Base-by-base conservation (phyloP, 352 stramenopile genomes). In the Pythium insidiosum region DNA sequence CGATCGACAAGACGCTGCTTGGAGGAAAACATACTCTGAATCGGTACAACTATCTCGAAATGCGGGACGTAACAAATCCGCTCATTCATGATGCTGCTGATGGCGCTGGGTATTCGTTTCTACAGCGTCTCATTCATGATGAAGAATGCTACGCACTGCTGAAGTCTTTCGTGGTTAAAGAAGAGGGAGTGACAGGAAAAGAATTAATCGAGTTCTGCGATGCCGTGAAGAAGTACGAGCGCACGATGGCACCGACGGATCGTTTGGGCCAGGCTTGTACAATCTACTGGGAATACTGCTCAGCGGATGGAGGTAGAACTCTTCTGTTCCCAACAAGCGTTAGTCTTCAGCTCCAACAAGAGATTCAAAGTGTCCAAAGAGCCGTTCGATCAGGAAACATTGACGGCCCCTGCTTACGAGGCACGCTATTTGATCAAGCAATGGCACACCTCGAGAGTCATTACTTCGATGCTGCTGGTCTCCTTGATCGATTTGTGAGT, bases 121-220 rank as follows among this genome's bases (percentile, higher is more conserved):
- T 94, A n/a, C 78, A 94, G 60, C 74, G 81, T 0, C 59, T 94
- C 1, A 83, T 94, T 42, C 81, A 94, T 42, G 81, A 94, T 37
- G 81, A 94, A 68, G 81, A 94, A 38, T 94, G 81, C 50, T 94
- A 91, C 30, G 66, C 74, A 15, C 77, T 89, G 46, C 61, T 91
- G 7, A 91, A 90, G 38, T 54, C 49, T 4, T 90, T 91, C 33
- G 26, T 94, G 18, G 43, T 57, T 2, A 91, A 89, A 39, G 69
- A 89, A 7, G 63, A 68, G 6, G 56, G 19, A 16, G 22, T 47
- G 1, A 52, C 68, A 22, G 72, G 71, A 7, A 89, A 85, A 40
- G 75, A 85, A 19, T 38, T 88, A 23, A 52, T 89, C 34, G 78
- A 91, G 6, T 91, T 91, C 46, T 88, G 75, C 37, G 81, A 94